Evolutionary conservation across 2,329 filamentous ascomycete genomes (phyloP), one percentile per base, ranked within the genome.

Genomic region (Talaromyces sp.): DNA sequence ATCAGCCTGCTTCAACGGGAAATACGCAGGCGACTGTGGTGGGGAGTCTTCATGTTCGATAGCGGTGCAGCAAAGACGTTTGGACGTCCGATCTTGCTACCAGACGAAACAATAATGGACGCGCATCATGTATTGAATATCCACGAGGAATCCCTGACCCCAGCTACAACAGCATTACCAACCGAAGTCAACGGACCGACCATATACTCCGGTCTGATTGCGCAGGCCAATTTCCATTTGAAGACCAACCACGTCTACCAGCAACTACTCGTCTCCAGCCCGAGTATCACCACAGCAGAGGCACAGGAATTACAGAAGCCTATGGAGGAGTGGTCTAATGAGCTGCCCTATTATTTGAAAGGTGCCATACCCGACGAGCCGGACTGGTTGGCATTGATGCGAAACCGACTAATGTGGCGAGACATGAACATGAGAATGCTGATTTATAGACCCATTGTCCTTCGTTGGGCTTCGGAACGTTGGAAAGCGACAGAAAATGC

Each of bases 31-130:
- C 69, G 77, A 58, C 64, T 79, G 31, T 79, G 77, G 72, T 78
- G 76, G 75, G 73, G 74, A 25, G 73, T 77, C 1, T 81, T 77
- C 63, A 77, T 80, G 11, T 81, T 83, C 65, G 78, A 80, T 60
- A 77, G 77, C 18, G 81, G 81, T n/a, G 81, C 80, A 14, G 77
- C 78, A 25, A 79, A 82, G 58, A 83, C 81, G 0, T 82, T 82
- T 65, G 79, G 79, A 23, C 75, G 81, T 37, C 81, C 81, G 0
- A 73, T 82, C 58, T 73, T 79, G 21, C 75, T 79, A 60, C 80
- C 80, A 3, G 74, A 77, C 42, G 74, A 78, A 14, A 76, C 75
- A 48, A 75, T 76, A 16, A 76, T 81, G 67, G 79, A 81, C 59
- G 75, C 76, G 16, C 75, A 76, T 39, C 70, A 79, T 31, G 78